A percentile compares a stretch with the other conserved stretches of the same genome.
phyloP scores from a whole-genome alignment of 495 filamentous ascomycete genomes.

The Aspergillus egyptiacus region DNA sequence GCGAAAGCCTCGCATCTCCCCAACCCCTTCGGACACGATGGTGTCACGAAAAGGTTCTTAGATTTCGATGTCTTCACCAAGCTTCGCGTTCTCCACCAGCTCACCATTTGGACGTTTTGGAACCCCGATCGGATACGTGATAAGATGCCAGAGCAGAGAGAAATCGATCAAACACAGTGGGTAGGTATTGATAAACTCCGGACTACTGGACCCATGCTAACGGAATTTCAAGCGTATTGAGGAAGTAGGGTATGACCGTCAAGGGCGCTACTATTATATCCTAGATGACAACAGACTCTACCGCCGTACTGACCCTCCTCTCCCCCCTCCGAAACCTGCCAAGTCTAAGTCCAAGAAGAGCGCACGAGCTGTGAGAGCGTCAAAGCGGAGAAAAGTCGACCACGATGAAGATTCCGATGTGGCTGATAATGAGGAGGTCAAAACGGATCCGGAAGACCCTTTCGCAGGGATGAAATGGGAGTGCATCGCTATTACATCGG shows the following conservation, averaged over 20 bases:
- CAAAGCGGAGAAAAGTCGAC: conserved; percentile 65
- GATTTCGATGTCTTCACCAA: conserved; percentile 82
- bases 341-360: conserved; percentile 75
- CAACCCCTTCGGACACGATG: conserved; percentile 83
- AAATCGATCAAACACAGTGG: conserved; percentile 77
- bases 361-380: conserved; percentile 59
- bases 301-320: conserved; percentile 64
- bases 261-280: conserved; percentile 81
- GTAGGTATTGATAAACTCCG: conserved; percentile 47
- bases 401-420: conserved; percentile 50
- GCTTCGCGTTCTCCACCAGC: conserved; percentile 82
- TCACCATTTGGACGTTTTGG: conserved; percentile 85
- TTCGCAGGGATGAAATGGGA: conserved; percentile 75
- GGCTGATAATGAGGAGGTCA: conserved; percentile 38
- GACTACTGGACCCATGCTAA: neutral
- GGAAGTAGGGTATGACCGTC: conserved; percentile 77
- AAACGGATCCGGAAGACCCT: conserved; percentile 36
- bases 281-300: conserved; percentile 94
- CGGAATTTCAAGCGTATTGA: conserved; percentile 76
- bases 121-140: conserved; percentile 81
- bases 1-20: conserved; percentile 65
- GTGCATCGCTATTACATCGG: conserved; percentile 73
- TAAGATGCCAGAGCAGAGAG: conserved; percentile 75
- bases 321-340: conserved; percentile 48
- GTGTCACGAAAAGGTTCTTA: conserved; percentile 63